Evolutionary conservation across 1,284 basidiomycete species (phyloP).

Genomic region (Ganoderma multipileum): DNA sequence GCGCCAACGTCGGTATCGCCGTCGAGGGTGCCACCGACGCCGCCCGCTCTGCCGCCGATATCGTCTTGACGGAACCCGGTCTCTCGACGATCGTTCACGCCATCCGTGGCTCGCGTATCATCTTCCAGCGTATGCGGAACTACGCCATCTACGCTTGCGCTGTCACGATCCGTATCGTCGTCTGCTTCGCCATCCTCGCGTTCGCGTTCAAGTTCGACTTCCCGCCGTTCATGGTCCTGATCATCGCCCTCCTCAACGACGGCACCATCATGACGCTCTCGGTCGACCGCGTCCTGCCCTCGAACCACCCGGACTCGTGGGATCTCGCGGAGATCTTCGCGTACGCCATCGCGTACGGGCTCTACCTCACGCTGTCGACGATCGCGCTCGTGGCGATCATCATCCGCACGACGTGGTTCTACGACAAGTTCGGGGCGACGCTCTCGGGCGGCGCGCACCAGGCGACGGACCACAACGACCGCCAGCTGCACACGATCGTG

Average conservation of each 20-base stretch:
- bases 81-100: slow-evolving; percentile 97
- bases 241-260: slow-evolving; percentile 96
- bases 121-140: slow-evolving; percentile 98
- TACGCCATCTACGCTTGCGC: slow-evolving; percentile 93
- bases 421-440: slow-evolving; percentile 81
- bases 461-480: slow-evolving; percentile 68
- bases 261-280: slow-evolving; percentile 99
- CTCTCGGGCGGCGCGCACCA: slow-evolving; percentile 50
- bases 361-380: slow-evolving; percentile 92
- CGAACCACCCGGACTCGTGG: slow-evolving; percentile 93
- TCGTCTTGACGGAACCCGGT: slow-evolving; percentile 95
- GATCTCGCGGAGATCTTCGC: slow-evolving; percentile 96
- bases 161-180: slow-evolving; percentile 98
- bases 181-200: slow-evolving; percentile 95
- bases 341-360: slow-evolving; percentile 93
- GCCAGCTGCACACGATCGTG: slow-evolving; percentile 79
- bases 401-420: slow-evolving; percentile 91
- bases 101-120: slow-evolving; percentile 93
- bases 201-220: slow-evolving; percentile 98
- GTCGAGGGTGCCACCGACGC: slow-evolving; percentile 97
- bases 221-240: slow-evolving; percentile 99
- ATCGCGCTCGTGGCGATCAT: slow-evolving; percentile 86
- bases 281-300: slow-evolving; percentile 95
- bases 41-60: slow-evolving; percentile 94
- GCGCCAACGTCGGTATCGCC: slow-evolving; percentile 96